phyloP scores from a whole-genome alignment of 179 eudicot genomes.

The Silene coronaria region DNA sequence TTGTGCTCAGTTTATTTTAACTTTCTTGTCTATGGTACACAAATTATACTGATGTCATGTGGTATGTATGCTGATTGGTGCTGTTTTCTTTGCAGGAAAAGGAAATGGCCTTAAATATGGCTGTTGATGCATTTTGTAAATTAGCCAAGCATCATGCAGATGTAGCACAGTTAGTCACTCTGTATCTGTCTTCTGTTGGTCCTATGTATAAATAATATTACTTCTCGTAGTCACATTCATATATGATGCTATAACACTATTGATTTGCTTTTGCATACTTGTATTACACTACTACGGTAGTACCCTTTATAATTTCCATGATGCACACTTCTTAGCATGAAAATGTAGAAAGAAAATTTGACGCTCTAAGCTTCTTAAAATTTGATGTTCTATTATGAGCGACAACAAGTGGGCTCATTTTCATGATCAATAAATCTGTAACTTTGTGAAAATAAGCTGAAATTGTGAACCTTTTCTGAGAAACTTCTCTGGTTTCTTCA shows the following conservation, averaged over 20 bases:
- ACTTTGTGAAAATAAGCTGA: neutral
- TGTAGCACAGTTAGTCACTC: constrained; percentile 80
- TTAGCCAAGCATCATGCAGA: constrained; percentile 86
- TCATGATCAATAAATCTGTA: neutral
- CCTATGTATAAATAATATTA: neutral
- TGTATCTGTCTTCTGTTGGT: constrained; percentile 33
- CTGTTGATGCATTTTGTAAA: constrained; percentile 98
- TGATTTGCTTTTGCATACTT: neutral
- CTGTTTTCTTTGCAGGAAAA: constrained; percentile 65
- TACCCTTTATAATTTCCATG: neutral
- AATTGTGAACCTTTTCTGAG: neutral
- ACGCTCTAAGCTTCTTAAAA: neutral
- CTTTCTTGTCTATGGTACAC: neutral
- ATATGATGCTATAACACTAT: neutral
- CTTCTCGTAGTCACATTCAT: neutral
- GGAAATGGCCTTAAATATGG: constrained; percentile 88
- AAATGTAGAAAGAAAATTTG: neutral
- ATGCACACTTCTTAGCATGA: neutral
- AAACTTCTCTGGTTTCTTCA: neutral
- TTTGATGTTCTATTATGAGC: neutral
- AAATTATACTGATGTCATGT: neutral
- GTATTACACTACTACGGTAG: neutral
- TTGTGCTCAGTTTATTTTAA: neutral
- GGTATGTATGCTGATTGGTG: constrained; percentile 4
- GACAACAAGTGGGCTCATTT: neutral